These are phyloP conservation scores for Aulographum hederae DNA, from an alignment of 2,329 filamentous ascomycete genomes.

Conservation along the genomic window DNA sequence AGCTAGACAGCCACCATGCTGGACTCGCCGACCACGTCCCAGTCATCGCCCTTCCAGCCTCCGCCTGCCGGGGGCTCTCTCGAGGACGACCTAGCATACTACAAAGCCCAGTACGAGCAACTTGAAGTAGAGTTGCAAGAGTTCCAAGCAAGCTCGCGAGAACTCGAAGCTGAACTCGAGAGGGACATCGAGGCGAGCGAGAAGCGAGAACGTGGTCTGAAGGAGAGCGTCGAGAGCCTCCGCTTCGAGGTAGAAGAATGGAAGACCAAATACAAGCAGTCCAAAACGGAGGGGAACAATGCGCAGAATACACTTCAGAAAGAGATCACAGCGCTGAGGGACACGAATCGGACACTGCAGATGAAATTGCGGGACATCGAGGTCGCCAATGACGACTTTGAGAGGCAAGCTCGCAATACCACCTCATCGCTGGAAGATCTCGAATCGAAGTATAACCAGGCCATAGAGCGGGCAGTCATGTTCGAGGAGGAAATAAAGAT, in stretches of 20 bases:
- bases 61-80: slow-evolving; percentile 9
- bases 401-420: slow-evolving; percentile 88
- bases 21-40: too few relatives aligned
- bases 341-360: slow-evolving; percentile 64
- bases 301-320: slow-evolving; percentile 82
- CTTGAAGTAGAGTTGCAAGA: slow-evolving; percentile 82
- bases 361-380: slow-evolving; percentile 83
- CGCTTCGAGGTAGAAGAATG: slow-evolving; percentile 91
- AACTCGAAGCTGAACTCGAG: slow-evolving; percentile 85
- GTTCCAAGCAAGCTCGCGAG: slow-evolving; percentile 84
- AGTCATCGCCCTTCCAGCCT: too few relatives aligned
- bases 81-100: slow-evolving; percentile 75
- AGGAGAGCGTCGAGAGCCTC: slow-evolving; percentile 71
- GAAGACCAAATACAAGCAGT: slow-evolving; percentile 97
- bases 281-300: slow-evolving; percentile 69
- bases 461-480: slow-evolving; percentile 81
- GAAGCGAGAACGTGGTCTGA: slow-evolving; percentile 70
- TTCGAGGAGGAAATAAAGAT: slow-evolving; percentile 87
- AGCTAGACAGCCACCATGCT: too few relatives aligned
- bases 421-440: slow-evolving; percentile 91
- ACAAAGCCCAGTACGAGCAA: slow-evolving; percentile 89
- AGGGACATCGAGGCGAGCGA: slow-evolving; percentile 92
- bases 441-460: slow-evolving; percentile 90
- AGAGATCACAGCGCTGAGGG: slow-evolving; percentile 82
- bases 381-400: slow-evolving; percentile 95